phyloP scores from a whole-genome alignment of 768 basidiomycete species.

The Rhodotorula kratochvilovae region DNA sequence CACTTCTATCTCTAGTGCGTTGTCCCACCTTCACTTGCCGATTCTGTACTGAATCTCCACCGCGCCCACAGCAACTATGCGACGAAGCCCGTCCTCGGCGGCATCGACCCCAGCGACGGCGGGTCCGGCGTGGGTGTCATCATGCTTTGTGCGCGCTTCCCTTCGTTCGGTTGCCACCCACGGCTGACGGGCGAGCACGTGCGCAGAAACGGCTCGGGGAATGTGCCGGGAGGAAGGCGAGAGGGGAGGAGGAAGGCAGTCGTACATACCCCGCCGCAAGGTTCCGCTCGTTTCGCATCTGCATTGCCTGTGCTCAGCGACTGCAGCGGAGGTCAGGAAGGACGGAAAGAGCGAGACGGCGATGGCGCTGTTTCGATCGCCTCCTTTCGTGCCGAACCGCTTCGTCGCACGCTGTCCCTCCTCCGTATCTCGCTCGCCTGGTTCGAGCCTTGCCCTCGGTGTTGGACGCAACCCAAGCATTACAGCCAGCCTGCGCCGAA shows the following conservation, averaged over 20 bases:
- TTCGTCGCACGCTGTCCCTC: not conserved
- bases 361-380: not conserved
- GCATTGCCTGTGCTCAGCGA: too few species aligned
- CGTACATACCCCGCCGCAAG: too few species aligned
- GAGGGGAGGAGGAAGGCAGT: too few species aligned
- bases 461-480: not conserved
- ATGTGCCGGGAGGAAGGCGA: too few species aligned
- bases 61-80: slow-evolving; percentile 92
- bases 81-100: slow-evolving; percentile 71
- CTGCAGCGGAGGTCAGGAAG: too few species aligned
- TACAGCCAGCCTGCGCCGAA: not conserved
- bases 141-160: slow-evolving; percentile 62
- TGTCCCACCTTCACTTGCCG: not conserved
- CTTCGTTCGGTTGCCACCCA: too few species aligned
- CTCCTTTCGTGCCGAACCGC: not conserved
- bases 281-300: too few species aligned
- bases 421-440: not conserved
- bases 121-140: slow-evolving; percentile 64
- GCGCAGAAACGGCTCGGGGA: too few species aligned
- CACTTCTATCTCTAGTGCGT: slow-evolving; percentile 53
- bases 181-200: too few species aligned
- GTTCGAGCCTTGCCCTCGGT: too few species aligned
- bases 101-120: slow-evolving; percentile 43
- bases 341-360: not conserved
- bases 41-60: too few species aligned